Evolutionary conservation across 225 moss, liverwort and hornwort genomes (phyloP).

Genomic region (Anthoceros angustus): DNA sequence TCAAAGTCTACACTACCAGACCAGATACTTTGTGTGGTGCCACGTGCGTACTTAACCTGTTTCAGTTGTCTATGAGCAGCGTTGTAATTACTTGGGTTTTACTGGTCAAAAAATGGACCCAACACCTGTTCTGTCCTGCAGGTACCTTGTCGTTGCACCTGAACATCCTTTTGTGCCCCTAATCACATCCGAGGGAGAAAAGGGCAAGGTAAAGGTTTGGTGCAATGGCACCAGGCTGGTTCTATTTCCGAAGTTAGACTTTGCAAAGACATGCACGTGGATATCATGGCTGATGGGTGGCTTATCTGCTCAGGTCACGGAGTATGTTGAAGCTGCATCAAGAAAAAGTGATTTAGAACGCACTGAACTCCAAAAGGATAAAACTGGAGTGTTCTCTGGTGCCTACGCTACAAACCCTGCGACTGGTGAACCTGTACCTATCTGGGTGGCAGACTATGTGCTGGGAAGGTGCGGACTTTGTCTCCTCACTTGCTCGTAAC

Average conservation of each 20-base stretch:
- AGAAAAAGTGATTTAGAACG: slow-evolving; percentile 87
- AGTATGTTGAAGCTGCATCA: slow-evolving; percentile 71
- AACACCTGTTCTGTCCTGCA: slow-evolving; percentile 14
- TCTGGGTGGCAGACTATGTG: slow-evolving; percentile 98
- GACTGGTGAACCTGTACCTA: slow-evolving; percentile 62
- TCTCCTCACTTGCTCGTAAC: background rate
- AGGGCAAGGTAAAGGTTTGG: slow-evolving; percentile 34
- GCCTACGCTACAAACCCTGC: slow-evolving; percentile 63
- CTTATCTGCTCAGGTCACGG: slow-evolving; percentile 29
- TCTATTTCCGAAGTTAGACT: background rate
- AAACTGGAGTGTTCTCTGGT: slow-evolving; percentile 79
- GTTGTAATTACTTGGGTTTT: background rate
- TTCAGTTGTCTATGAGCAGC: background rate
- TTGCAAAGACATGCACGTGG: background rate
- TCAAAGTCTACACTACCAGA: slow-evolving; percentile 88
- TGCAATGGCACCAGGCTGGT: background rate
- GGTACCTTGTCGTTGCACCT: slow-evolving; percentile 82
- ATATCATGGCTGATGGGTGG: background rate
- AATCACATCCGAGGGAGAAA: slow-evolving; percentile 38
- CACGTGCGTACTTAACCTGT: slow-evolving; percentile 34
- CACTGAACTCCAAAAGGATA: slow-evolving; percentile 85
- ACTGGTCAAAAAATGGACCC: background rate
- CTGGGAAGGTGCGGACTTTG: slow-evolving; percentile 52
- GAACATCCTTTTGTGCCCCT: slow-evolving; percentile 59
- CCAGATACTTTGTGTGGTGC: slow-evolving; percentile 93